Conservation (phyloP, 2,329 filamentous ascomycete species). For the Dothistroma septosporum region DNA sequence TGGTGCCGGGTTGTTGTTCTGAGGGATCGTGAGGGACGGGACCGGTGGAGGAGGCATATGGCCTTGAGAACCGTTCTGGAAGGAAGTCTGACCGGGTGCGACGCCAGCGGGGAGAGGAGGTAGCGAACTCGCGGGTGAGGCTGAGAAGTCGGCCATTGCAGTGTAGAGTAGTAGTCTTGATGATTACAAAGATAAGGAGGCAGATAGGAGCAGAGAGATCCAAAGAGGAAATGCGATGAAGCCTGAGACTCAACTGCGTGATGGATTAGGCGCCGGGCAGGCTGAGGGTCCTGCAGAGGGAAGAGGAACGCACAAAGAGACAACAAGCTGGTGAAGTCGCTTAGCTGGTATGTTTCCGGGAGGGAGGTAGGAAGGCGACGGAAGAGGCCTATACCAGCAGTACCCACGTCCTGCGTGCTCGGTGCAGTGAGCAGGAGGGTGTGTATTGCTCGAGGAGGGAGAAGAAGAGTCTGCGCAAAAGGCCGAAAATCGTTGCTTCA, state of each 20-base stretch:
- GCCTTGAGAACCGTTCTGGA: constrained; percentile 70
- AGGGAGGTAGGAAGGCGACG: neutral
- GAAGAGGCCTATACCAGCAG: constrained; percentile 5
- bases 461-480: neutral
- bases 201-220: constrained; percentile 11
- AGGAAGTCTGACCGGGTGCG: constrained; percentile 59
- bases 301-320: constrained; percentile 15
- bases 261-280: constrained; percentile 20
- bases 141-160: constrained; percentile 72
- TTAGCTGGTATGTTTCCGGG: constrained; percentile 7
- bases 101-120: constrained; percentile 65
- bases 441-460: neutral
- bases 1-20: constrained; percentile 93
- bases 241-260: constrained; percentile 9
- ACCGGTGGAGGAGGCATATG: constrained; percentile 89
- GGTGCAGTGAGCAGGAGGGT: neutral
- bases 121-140: constrained; percentile 61
- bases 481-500: neutral
- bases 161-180: constrained; percentile 27
- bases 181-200: constrained; percentile 28
- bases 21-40: constrained; percentile 74
- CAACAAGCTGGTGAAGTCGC: constrained; percentile 12
- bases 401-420: neutral
- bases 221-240: constrained; percentile 7
- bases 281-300: constrained; percentile 10